Percentiles rank a stretch among this genome's conserved stretches.
These are phyloP conservation scores for Trypanosoma mega DNA, from an alignment of 208 protist species.

Conservation along the genomic window DNA sequence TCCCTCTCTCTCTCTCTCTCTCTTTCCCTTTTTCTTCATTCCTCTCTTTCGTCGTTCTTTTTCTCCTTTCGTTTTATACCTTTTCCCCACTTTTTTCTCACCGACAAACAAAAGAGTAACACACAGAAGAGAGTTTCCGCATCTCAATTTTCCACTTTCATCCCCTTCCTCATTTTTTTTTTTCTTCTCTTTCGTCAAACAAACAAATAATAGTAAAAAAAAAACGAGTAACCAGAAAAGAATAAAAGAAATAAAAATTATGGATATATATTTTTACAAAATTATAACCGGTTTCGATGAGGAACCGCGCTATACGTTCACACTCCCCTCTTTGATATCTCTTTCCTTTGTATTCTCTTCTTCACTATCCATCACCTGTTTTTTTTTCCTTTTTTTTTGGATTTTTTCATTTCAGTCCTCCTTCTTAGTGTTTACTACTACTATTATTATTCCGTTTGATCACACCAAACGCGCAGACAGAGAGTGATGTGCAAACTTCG, in stretches of 20 bases:
- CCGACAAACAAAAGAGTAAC: neutral
- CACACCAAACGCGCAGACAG: too few species aligned
- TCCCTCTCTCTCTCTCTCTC: neutral
- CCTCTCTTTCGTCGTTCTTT: neutral
- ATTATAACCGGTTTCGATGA: too few species aligned
- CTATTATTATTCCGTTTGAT: too few species aligned
- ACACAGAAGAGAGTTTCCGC: neutral
- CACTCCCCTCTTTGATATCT: too few species aligned
- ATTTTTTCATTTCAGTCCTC: neutral
- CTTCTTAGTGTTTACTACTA: too few species aligned
- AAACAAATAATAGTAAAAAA: slow-evolving; percentile 5
- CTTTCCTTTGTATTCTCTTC: slow-evolving; percentile 8
- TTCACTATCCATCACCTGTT: neutral
- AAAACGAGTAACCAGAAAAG: neutral
- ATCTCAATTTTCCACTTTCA: neutral
- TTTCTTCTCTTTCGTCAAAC: slow-evolving; percentile 11
- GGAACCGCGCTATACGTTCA: too few species aligned
- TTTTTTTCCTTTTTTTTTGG: slow-evolving; percentile 9
- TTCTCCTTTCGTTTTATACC: neutral
- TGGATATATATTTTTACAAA: too few species aligned
- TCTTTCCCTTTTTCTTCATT: neutral
- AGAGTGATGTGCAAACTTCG: too few species aligned
- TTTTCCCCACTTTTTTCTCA: too few species aligned
- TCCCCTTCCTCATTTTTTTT: neutral
- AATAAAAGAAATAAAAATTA: neutral